Conservation (phyloP, 495 filamentous ascomycete species). For the Hamigera avellanea region DNA sequence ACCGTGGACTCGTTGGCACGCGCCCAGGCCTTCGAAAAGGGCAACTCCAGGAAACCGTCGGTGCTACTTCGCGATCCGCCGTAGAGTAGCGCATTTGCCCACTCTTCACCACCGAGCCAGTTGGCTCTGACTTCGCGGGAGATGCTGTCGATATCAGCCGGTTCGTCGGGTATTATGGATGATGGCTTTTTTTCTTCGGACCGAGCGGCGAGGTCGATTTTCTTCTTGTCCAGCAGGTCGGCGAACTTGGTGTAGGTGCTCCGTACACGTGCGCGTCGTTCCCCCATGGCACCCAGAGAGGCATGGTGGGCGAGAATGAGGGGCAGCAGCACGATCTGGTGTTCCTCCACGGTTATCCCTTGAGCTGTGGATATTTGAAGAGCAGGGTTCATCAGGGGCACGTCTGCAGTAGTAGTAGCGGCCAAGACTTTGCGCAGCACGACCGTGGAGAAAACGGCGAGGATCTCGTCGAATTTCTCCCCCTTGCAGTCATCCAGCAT, state of each 20-base stretch:
- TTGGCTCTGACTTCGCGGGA: slow-evolving; percentile 49
- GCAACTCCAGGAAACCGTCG: slow-evolving; percentile 50
- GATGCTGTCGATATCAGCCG: slow-evolving; percentile 19
- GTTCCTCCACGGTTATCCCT: slow-evolving; percentile 45
- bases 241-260: slow-evolving; percentile 51
- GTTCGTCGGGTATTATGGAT: slow-evolving; percentile 18
- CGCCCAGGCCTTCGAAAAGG: slow-evolving; percentile 57
- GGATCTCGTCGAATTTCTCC: slow-evolving; percentile 67
- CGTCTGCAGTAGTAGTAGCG: slow-evolving; percentile 23
- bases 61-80: slow-evolving; percentile 47
- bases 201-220: slow-evolving; percentile 28
- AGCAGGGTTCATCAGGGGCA: slow-evolving; percentile 29
- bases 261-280: slow-evolving; percentile 20
- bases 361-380: slow-evolving; percentile 51
- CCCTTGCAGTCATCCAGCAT: slow-evolving; percentile 90
- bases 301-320: slow-evolving; percentile 63
- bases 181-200: slow-evolving; percentile 6
- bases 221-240: slow-evolving; percentile 43
- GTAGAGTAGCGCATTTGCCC: slow-evolving; percentile 53
- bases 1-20: slow-evolving; percentile 44
- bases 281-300: slow-evolving; percentile 41
- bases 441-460: slow-evolving; percentile 65
- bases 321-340: slow-evolving; percentile 45
- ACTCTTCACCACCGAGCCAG: slow-evolving; percentile 63
- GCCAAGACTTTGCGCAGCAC: slow-evolving; percentile 61